A percentile compares a stretch with the other conserved stretches of the same genome.
Conservation (phyloP, 176 grass and related monocot genomes). For the Oryza longistaminata region DNA sequence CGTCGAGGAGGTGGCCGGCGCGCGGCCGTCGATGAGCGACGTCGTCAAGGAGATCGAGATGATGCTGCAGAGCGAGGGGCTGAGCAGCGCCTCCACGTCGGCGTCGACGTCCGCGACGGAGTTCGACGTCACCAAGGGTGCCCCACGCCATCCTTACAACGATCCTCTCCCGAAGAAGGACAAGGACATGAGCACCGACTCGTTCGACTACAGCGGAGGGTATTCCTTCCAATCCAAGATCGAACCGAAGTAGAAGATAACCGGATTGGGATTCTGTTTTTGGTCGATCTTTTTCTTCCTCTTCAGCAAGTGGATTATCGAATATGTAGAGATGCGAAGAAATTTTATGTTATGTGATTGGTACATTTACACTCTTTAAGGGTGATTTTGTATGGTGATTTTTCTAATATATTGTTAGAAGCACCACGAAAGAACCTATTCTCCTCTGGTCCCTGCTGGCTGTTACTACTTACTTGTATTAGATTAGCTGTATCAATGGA, state of each 20-base stretch:
- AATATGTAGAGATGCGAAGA: constrained; percentile 33
- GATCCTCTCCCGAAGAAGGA: constrained; percentile 65
- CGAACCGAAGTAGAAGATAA: constrained; percentile 72
- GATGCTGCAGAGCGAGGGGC: constrained; percentile 71
- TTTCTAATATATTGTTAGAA: constrained; percentile 32
- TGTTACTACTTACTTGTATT: too few species aligned
- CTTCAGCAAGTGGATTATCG: constrained; percentile 1
- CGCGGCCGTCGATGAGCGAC: constrained; percentile 71
- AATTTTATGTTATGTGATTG: constrained; percentile 5
- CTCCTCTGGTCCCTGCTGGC: too few species aligned
- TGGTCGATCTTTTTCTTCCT: constrained; percentile 12
- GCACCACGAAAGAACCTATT: constrained; percentile 14
- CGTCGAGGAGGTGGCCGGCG: constrained; percentile 54
- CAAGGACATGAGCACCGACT: constrained; percentile 63
- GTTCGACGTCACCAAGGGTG: constrained; percentile 44
- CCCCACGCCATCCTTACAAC: constrained; percentile 59
- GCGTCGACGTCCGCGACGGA: constrained; percentile 69
- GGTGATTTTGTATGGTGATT: constrained; percentile 17
- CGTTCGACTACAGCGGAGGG: constrained; percentile 77
- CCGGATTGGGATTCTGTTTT: constrained; percentile 16
- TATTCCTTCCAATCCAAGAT: constrained; percentile 63
- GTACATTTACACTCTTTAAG: constrained; percentile 3
- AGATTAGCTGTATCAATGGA: not conserved
- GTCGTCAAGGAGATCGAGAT: constrained; percentile 88
- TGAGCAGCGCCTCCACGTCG: constrained; percentile 55